phyloP scores from a whole-genome alignment of 208 protist genomes.

The Histomonas meleagridis region DNA sequence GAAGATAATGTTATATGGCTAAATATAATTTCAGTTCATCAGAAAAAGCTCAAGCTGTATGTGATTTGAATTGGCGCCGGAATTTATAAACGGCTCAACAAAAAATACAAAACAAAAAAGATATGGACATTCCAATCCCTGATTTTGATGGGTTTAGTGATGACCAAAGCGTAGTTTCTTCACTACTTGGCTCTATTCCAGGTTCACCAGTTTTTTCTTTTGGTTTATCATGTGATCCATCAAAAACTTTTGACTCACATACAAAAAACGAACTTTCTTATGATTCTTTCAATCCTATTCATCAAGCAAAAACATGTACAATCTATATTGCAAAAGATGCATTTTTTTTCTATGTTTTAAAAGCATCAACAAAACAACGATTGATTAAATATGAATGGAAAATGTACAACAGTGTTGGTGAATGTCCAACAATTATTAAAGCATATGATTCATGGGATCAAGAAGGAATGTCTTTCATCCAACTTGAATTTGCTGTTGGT shows the following conservation, averaged over 20 bases:
- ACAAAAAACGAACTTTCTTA: neutral
- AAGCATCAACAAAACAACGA: neutral
- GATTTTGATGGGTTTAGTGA: too few species aligned
- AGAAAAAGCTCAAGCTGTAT: too few species aligned
- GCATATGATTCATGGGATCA: neutral
- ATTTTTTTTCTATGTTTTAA: neutral
- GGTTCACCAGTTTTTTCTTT: too few species aligned
- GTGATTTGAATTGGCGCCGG: too few species aligned
- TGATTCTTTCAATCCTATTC: neutral
- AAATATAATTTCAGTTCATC: too few species aligned
- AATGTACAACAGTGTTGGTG: neutral
- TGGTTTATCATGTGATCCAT: neutral
- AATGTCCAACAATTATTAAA: neutral
- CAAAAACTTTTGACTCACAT: neutral
- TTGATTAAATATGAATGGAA: neutral
- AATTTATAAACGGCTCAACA: too few species aligned
- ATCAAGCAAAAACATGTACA: neutral
- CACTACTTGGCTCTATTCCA: too few species aligned
- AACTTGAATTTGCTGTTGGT: neutral
- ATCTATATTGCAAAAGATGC: neutral
- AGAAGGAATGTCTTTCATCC: neutral
- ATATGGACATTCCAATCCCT: too few species aligned
- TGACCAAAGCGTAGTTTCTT: too few species aligned
- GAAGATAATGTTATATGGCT: too few species aligned
- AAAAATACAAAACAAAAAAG: too few species aligned